Percentiles rank a stretch among this genome's conserved stretches.
Conservation (phyloP, 768 basidiomycete genomes). For the Macrolepiota dolichaula region DNA sequence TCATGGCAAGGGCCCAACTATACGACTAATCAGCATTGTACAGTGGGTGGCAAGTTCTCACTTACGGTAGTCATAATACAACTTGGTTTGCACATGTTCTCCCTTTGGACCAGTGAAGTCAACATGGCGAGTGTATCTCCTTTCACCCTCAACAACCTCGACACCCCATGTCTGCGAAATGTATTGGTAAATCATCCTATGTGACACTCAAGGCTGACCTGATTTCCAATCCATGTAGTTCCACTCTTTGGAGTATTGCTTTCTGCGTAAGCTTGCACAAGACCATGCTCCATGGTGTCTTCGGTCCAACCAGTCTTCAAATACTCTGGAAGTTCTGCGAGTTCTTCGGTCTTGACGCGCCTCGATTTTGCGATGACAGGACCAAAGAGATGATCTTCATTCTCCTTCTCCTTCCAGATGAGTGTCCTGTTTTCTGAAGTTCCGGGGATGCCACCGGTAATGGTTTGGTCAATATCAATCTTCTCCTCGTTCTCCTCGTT, state of each 20-base stretch:
- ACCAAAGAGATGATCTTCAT: slow-evolving; percentile 64
- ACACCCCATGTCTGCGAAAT: slow-evolving; percentile 57
- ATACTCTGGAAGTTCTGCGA: slow-evolving; percentile 34
- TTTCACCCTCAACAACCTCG: slow-evolving; percentile 52
- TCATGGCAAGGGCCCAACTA: slow-evolving; percentile 11
- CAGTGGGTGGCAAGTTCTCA: not conserved
- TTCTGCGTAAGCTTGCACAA: slow-evolving; percentile 44
- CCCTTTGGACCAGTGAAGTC: slow-evolving; percentile 60
- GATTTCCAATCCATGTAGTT: slow-evolving; percentile 57
- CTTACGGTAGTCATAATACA: slow-evolving; percentile 72
- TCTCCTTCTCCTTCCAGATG: slow-evolving; percentile 49
- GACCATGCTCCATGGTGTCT: slow-evolving; percentile 38
- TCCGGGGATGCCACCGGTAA: slow-evolving; percentile 60
- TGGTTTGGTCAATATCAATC: slow-evolving; percentile 63
- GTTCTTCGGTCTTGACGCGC: slow-evolving; percentile 43
- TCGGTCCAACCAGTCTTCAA: slow-evolving; percentile 38
- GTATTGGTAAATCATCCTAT: not conserved
- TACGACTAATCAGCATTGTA: not conserved
- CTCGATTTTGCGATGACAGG: slow-evolving; percentile 50
- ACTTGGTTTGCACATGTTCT: slow-evolving; percentile 50
- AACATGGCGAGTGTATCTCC: slow-evolving; percentile 58
- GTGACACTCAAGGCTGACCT: slow-evolving; percentile 36
- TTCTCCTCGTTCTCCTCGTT: slow-evolving; percentile 57
- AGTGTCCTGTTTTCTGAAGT: slow-evolving; percentile 56
- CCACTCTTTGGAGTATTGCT: slow-evolving; percentile 65